Evolutionary conservation across 1,139 yeast genomes (phyloP).

Genomic region (Petasospora rhodanensis): DNA sequence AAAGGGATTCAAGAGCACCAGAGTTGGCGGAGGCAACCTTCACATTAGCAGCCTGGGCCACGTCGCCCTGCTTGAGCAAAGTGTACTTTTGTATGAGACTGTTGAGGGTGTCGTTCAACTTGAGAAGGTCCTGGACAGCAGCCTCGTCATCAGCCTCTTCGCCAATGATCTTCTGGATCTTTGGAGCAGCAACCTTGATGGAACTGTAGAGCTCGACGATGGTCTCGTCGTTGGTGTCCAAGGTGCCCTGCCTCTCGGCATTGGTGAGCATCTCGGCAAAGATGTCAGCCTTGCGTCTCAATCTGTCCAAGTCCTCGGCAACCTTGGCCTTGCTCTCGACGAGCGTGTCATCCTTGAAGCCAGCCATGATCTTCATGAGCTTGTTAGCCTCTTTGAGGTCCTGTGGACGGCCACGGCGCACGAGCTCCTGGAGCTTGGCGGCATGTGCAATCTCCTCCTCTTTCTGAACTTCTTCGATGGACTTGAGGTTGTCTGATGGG

Average conservation of each 20-base stretch:
- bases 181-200: slow-evolving; percentile 82
- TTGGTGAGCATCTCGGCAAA: slow-evolving; percentile 77
- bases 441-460: slow-evolving; percentile 92
- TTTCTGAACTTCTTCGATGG: slow-evolving; percentile 83
- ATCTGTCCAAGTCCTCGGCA: slow-evolving; percentile 77
- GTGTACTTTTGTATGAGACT: slow-evolving; percentile 64
- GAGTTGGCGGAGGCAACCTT: slow-evolving; percentile 38
- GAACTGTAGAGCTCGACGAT: slow-evolving; percentile 72
- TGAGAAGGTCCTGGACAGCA: slow-evolving; percentile 60
- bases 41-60: slow-evolving; percentile 55
- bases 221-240: slow-evolving; percentile 65
- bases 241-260: slow-evolving; percentile 48
- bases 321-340: slow-evolving; percentile 71
- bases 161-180: slow-evolving; percentile 74
- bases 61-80: slow-evolving; percentile 60
- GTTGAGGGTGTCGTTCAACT: slow-evolving; percentile 74
- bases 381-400: slow-evolving; percentile 95
- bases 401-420: slow-evolving; percentile 92
- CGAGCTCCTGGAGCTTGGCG: slow-evolving; percentile 92
- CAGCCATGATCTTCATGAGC: slow-evolving; percentile 97
- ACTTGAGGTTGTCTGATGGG: slow-evolving; percentile 85
- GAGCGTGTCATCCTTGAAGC: slow-evolving; percentile 77
- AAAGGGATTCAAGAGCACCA: slow-evolving; percentile 41
- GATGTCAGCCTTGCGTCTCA: slow-evolving; percentile 84
- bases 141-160: slow-evolving; percentile 71